Evolutionary conservation across 164 flowering plant genomes (phyloP), one percentile per base, ranked within the genome.

Genomic region (Vitis labrusca): DNA sequence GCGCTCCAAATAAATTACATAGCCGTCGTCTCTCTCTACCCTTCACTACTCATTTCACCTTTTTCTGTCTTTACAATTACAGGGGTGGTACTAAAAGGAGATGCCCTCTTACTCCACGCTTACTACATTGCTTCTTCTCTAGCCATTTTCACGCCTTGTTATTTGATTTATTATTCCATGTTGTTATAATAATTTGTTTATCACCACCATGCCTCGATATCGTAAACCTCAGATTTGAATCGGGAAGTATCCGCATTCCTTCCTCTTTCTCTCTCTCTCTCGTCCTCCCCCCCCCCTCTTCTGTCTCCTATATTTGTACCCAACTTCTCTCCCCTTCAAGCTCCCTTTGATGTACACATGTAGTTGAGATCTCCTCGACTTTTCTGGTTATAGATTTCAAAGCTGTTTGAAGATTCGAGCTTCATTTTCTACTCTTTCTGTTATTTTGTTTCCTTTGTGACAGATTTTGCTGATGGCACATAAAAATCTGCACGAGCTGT

Each of bases 401-500:
- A 23, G 13, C 5, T 5, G 37, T 12, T 19, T n/a, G 64, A 23
- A 12, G 23, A 59, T n/a, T 10, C 8, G 61, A 23, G 30, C 61
- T 16, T 19, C 59, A n/a, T 15, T 58, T 54, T 61, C 55, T 52
- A 47, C 30, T 51, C 15, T 32, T 23, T 3, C 12, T 51, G 59
- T 14, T 16, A 27, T 9, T 37, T 50, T 32, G 13, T 19, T 44
- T 64, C 12, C 55, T 63, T 47, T 12, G 27, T 55, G 5, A 0
- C 57, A 49, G 27, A 8, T 47, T n/a, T 67, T 60, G 48, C 7
- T 23, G 74, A 84, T 82, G 88, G 79, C 78, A 63, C 78, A 70
- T 10, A 86, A 82, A 75, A 90, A 79, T 59, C 81, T 94, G 15
- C 85, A 76, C 50, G 89, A 94, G 80, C 82, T 91, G 0, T 73